phyloP scores from a whole-genome alignment of 2,329 filamentous ascomycete genomes.

The Camillea tinctor region DNA sequence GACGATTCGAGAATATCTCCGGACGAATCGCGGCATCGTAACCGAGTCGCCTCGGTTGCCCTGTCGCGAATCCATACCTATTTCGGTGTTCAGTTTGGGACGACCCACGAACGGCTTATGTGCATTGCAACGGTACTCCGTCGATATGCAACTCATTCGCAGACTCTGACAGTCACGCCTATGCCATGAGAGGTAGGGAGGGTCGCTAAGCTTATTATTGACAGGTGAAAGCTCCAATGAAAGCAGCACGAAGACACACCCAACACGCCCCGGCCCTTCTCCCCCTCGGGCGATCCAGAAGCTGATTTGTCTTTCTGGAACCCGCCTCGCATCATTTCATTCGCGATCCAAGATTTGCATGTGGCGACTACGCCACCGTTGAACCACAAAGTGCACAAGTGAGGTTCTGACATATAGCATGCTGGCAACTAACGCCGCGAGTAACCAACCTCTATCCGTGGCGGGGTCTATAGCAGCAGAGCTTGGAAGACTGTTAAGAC shows the following conservation, averaged over 20 bases:
- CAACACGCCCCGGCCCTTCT: too few species aligned
- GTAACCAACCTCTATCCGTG: background rate
- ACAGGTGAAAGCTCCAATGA: background rate
- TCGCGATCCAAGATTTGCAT: background rate
- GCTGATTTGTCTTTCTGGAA: background rate
- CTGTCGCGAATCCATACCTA: background rate
- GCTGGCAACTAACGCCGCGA: background rate
- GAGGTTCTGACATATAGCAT: background rate
- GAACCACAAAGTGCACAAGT: background rate
- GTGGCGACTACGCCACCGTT: background rate
- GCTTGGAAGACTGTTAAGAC: background rate
- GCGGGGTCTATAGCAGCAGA: background rate
- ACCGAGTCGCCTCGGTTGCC: background rate
- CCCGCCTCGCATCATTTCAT: background rate
- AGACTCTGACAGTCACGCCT: background rate
- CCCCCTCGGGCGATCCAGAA: background rate
- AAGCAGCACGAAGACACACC: background rate
- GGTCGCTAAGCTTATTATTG: background rate
- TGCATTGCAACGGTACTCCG: background rate
- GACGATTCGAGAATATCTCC: constrained; percentile 2
- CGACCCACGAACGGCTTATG: background rate
- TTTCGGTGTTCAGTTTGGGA: background rate
- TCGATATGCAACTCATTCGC: background rate
- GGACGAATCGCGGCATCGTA: constrained; percentile 1
- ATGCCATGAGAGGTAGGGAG: background rate